Base-by-base conservation (phyloP, 768 basidiomycete genomes). In the Pisolithus marmoratus region DNA sequence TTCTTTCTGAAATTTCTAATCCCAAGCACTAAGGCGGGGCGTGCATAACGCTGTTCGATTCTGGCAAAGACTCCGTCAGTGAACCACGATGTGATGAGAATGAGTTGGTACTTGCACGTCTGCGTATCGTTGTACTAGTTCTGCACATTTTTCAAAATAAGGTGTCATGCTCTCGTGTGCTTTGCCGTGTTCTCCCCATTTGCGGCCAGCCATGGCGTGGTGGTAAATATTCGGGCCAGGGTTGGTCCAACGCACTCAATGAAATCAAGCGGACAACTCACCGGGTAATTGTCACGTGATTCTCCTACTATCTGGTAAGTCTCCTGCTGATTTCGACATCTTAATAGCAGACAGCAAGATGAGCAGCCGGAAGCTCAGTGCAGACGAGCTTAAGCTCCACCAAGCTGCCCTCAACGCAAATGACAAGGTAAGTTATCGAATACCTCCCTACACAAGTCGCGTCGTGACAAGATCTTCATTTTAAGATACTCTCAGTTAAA, bases 361-460 rank as follows among this genome's bases (percentile, higher is more conserved):
- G 82, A 80, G 76, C 63, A 73, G 70, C 63, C 75, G 84, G 40
- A 80, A 81, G 44, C 80, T 81, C 51, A 85, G 81, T 63, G 74
- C 77, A 50, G 66, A 78, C 48, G 82, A 85, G 66, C 78, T 74
- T 64, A 77, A 70, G 54, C 75, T 85, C 20, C 83, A 84, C 56
- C 80, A 82, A 60, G 79, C 81, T 31, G 82, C 79, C 11, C 72
- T 82, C 24, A 51, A 72, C 5, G 62, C 70, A 24, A 60, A 74
- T 1, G 79, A 79, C 52, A 78, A 81, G 70, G 84, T 77, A 7
- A 1, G n/a, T 8, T 19, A 11, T 34, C 27, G 14, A 4, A 34
- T 14, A 12, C 5, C 12, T n/a, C 3, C 14, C 34, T 15, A 14
- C 34, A 14, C 34, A 34, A 34, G 5, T 34, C 12, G 34, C 5